Base-by-base conservation (phyloP, 768 basidiomycete genomes). In the Xerocomus spinulosus region DNA sequence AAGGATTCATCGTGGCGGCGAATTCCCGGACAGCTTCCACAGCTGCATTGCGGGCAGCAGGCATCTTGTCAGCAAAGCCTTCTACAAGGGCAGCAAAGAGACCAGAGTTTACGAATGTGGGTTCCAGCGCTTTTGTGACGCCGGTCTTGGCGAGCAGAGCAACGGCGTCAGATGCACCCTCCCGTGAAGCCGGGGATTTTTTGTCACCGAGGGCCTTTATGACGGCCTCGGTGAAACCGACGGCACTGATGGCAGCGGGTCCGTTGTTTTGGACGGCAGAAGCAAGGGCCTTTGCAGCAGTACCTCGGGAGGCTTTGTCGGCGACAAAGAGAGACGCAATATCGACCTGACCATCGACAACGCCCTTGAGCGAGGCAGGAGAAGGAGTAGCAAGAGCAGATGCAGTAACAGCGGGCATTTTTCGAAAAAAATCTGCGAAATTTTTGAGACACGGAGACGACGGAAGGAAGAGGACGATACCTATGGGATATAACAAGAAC, bases 11-110 rank as follows among this genome's bases (percentile, higher is more conserved):
- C 51, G 77, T 73, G 53, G 82, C 73, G 63, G 80, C 83, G 62
- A 83, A 87, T 63, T 75, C 74, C 62, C 81, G 80, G 58, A 92
- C 85, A 49, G 92, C 92, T 63, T 87, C 83, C 40, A 94, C 71
- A 45, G 94, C 87, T 48, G 87, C 85, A 52, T 82, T 85, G 71
- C 87, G 80, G 71, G 87, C 88, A 59, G 85, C 83, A 47, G 87
- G 85, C 76, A 84, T 85, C 78, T 96, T 96, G 78, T 97, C 94
- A 68, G 91, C 93, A 61, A 95, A 92, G 36, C 87, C 68, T 70
- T 96, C 94, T 61, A 96, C 78, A 60, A 97, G 87, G 50, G 82
- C 81, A 48, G 81, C 77, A 68, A 90, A 94, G 53, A 95, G 77
- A 51, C 92, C 90, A 50, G 89, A 90, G 56, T 82, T 80, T 66